Conservation (phyloP, 768 basidiomycete genomes). For the Hygrocybe coccinea region DNA sequence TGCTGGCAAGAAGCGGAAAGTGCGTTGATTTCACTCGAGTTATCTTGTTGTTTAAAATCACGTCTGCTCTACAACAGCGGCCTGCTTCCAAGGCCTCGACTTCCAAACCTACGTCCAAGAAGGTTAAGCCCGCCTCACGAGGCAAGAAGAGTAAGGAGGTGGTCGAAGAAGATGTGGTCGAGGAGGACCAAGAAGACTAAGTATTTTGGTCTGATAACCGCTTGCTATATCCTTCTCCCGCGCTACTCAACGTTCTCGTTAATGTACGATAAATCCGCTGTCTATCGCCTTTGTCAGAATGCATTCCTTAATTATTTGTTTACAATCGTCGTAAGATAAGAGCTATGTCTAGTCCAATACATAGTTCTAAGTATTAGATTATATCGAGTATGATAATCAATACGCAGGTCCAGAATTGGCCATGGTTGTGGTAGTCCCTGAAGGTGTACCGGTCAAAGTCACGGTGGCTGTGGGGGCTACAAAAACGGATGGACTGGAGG, state of each 20-base stretch:
- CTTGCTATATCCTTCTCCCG: background rate
- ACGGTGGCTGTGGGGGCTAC: too few relatives aligned
- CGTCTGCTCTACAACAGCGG: constrained; percentile 26
- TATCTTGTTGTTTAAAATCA: constrained; percentile 4
- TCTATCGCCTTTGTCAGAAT: background rate
- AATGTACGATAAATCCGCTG: background rate
- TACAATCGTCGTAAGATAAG: too few relatives aligned
- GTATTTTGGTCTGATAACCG: background rate
- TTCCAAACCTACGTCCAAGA: constrained; percentile 47
- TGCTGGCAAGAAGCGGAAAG: constrained; percentile 68
- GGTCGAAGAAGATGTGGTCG: constrained; percentile 44
- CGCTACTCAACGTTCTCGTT: background rate
- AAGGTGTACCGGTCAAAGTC: background rate
- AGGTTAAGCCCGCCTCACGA: constrained; percentile 37
- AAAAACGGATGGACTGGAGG: too few relatives aligned
- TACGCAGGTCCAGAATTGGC: background rate
- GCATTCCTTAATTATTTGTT: background rate
- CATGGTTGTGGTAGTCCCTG: background rate
- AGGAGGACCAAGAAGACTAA: constrained; percentile 9
- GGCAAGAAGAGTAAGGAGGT: constrained; percentile 48
- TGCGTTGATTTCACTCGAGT: constrained; percentile 20
- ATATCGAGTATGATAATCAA: background rate
- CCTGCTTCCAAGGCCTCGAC: constrained; percentile 37
- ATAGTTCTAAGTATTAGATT: background rate
- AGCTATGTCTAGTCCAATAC: background rate